Evolutionary conservation across 352 stramenopile genomes (phyloP), one percentile per base, ranked within the genome.

Genomic region (Phytopythium mirpurense): DNA sequence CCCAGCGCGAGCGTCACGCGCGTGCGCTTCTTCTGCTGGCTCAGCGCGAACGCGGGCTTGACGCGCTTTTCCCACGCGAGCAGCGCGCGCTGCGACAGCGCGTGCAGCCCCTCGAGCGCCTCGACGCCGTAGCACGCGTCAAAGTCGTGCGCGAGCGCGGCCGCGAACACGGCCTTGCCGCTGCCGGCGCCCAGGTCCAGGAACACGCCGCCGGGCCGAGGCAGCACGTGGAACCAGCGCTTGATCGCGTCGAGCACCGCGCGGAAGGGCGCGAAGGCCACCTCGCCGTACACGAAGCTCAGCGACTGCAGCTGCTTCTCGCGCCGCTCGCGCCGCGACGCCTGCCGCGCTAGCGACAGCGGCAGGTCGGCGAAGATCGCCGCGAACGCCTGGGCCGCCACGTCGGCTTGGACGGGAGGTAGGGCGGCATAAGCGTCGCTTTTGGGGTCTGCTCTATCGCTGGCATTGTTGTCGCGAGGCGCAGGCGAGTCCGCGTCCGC

Each of bases 271-370:
- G 67, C 65, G 59, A 96, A 96, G 7, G 75, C 78, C 57, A 97
- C 90, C 65, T 97, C 88, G 10, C 89, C 88, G 55, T 97, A 97
- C 57, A 93, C 81, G 15, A 97, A 67, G 35, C 78, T 84, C 32
- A 90, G 73, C 21, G 80, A 80, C 14, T 76, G 72, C 50, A 75
- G 83, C 24, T 77, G 68, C 21, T 83, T 79, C 29, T 83, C 70
- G 43, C 18, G 74, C 68, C 48, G 73, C 68, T 63, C 72, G 53
- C 58, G 63, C 60, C 42, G 70, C 54, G 40, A 86, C 16, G 41
- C 46, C 51, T 60, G 63, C 29, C 68, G 68, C 19, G 65, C 47
- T 5, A 68, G 59, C 31, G 56, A 51, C 35, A 82, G 65, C 9
- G 74, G 72, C 16, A 78, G 65, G 5, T 73, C 62, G 3, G 62